Base-by-base conservation (phyloP, 768 basidiomycete genomes). In the Lactifluus volemus region DNA sequence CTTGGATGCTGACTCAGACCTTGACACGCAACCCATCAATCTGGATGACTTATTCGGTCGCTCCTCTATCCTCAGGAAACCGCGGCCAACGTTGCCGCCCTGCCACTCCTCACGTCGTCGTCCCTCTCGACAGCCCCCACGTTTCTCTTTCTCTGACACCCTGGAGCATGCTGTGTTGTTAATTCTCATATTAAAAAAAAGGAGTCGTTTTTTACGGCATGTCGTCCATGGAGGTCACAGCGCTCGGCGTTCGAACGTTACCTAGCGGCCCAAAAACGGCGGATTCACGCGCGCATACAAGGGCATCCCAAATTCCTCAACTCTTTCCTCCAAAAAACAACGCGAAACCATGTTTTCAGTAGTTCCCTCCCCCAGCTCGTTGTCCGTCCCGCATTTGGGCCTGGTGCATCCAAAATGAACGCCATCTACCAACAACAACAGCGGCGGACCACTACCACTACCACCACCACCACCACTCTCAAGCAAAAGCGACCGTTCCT, bases 341-440 rank as follows among this genome's bases (percentile, higher is more conserved):
- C 72, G 8, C 56, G 61, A 34, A 38, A 36, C n/a, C 36, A 41
- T 34, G 5, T 34, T 9, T 6, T 44, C 32, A 68, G 58, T 32
- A 70, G 65, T n/a, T 53, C 66, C 12, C 67, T 72, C 45, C 71
- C n/a, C 70, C 0, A 69, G 64, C 48, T 68, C 71, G 0, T 34
- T 72, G 15, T 67, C 73, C 41, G 65, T 67, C 9, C 70, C 71
- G 2, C 70, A 72, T 19, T 63, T 74, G 34, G 70, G 70, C 58
- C 62, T 74, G 47, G 72, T 68, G 41, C 65, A 72, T n/a, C 66
- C 72, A 2, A 63, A 51, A n/a, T 47, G 65, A 39, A 54, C 53
- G 42, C 65, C 71, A 11, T 64, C 69, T 1, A 63, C 55, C 60
- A 68, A 54, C 62, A 68, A 58, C 64, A 68, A 67, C 65, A 67